These are phyloP conservation scores for Penicillium bovifimosum DNA, from an alignment of 495 filamentous ascomycete species.

Conservation along the genomic window DNA sequence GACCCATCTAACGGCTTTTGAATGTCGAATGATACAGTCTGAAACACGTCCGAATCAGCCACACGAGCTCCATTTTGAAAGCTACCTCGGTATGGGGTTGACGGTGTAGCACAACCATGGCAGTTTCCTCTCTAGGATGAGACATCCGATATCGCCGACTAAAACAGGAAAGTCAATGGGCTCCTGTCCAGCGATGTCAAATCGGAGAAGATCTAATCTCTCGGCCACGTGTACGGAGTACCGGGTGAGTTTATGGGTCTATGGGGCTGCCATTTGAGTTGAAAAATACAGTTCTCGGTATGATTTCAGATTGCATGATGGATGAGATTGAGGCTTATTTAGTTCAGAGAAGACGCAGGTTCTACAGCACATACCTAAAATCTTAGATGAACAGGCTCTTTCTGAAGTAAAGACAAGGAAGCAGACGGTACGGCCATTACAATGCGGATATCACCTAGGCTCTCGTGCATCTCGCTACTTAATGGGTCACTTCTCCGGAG, in stretches of 20 bases:
- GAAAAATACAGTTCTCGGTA: background rate
- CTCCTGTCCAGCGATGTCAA: background rate
- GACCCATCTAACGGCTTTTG: background rate
- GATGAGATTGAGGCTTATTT: no score
- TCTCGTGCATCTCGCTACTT: conserved; percentile 8
- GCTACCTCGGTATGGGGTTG: background rate
- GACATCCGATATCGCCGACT: conserved; percentile 7
- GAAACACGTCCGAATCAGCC: background rate
- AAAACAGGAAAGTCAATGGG: background rate
- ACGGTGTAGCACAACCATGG: background rate
- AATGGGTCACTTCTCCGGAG: background rate
- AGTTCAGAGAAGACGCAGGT: background rate
- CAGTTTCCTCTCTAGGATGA: background rate
- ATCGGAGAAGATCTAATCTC: conserved; percentile 2
- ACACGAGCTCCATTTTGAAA: background rate
- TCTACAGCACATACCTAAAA: background rate
- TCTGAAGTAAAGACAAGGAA: background rate
- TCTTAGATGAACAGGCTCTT: background rate
- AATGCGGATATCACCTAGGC: background rate
- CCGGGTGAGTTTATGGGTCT: background rate
- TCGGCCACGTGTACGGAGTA: background rate
- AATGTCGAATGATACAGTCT: background rate
- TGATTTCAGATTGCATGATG: no score
- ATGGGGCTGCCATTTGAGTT: background rate
- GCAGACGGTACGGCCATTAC: background rate